phyloP scores from a whole-genome alignment of 495 filamentous ascomycete species.

The Hypoxylon crocopeplum region DNA sequence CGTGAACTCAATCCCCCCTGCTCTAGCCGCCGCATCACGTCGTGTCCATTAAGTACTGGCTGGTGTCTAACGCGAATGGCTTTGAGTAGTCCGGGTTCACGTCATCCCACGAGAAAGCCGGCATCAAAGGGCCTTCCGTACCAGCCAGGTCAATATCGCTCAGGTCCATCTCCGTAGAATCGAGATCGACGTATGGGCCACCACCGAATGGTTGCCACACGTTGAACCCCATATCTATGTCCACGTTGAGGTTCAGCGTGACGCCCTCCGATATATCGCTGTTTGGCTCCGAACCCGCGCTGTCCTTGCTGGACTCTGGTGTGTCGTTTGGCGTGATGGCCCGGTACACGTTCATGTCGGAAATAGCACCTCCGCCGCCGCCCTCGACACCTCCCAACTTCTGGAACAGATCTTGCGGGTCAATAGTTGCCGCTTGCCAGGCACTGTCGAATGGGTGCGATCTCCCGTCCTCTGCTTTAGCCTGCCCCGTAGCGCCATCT shows the following conservation, averaged over 20 bases:
- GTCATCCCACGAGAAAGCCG: constrained; percentile 47
- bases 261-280: constrained; percentile 60
- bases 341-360: constrained; percentile 56
- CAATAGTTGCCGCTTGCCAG: constrained; percentile 51
- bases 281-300: constrained; percentile 58
- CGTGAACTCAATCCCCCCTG: constrained; percentile 15
- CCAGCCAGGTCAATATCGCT: too few relatives aligned
- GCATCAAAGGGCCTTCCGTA: constrained; percentile 17
- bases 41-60: constrained; percentile 51
- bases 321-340: constrained; percentile 61
- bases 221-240: constrained; percentile 52
- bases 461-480: constrained; percentile 26
- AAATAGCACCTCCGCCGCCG: constrained; percentile 50
- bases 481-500: constrained; percentile 20
- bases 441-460: constrained; percentile 38
- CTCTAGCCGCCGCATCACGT: constrained; percentile 20
- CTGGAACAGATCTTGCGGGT: constrained; percentile 54
- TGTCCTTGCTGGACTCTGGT: constrained; percentile 62
- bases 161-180: constrained; percentile 10
- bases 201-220: constrained; percentile 51
- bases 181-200: constrained; percentile 18
- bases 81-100: constrained; percentile 48
- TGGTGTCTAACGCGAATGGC: constrained; percentile 51
- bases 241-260: constrained; percentile 41
- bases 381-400: constrained; percentile 40